These are phyloP conservation scores for Coix lacrymajobi DNA, from an alignment of 176 grass and related monocot species.

Conservation along the genomic window DNA sequence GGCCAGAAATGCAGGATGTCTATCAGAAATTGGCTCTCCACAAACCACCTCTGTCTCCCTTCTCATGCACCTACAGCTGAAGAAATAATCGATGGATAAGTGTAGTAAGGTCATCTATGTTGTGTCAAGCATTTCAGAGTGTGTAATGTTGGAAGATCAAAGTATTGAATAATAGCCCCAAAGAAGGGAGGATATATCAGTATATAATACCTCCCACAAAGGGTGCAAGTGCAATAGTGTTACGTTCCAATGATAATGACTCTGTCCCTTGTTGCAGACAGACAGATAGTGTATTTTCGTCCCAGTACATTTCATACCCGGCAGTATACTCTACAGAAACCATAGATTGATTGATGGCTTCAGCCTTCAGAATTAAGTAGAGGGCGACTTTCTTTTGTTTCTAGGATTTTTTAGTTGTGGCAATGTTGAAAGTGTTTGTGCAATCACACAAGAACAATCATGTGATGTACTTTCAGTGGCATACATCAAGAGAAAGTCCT, in stretches of 20 bases:
- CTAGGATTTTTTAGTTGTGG: not conserved
- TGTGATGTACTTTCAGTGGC: not conserved
- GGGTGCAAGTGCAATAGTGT: too few relatives aligned
- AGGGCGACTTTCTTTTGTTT: not conserved
- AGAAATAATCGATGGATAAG: not conserved
- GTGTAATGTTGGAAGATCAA: not conserved
- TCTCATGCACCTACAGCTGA: not conserved
- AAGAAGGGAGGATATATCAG: too few relatives aligned
- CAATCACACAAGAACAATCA: not conserved
- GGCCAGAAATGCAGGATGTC: not conserved
- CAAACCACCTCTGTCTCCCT: not conserved
- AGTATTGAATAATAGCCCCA: too few relatives aligned
- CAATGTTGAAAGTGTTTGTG: constrained; percentile 1
- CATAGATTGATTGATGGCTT: not conserved
- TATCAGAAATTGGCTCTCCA: not conserved
- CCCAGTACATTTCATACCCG: not conserved
- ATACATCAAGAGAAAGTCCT: not conserved
- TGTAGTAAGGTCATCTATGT: not conserved
- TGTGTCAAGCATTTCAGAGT: not conserved
- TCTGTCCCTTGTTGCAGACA: too few relatives aligned
- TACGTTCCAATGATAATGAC: too few relatives aligned
- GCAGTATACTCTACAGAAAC: not conserved
- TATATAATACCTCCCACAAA: too few relatives aligned
- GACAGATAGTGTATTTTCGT: not conserved
- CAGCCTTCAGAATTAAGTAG: not conserved